These are phyloP conservation scores for Cryptococcus sp. DNA, from an alignment of 1,284 basidiomycete species.

Conservation along the genomic window DNA sequence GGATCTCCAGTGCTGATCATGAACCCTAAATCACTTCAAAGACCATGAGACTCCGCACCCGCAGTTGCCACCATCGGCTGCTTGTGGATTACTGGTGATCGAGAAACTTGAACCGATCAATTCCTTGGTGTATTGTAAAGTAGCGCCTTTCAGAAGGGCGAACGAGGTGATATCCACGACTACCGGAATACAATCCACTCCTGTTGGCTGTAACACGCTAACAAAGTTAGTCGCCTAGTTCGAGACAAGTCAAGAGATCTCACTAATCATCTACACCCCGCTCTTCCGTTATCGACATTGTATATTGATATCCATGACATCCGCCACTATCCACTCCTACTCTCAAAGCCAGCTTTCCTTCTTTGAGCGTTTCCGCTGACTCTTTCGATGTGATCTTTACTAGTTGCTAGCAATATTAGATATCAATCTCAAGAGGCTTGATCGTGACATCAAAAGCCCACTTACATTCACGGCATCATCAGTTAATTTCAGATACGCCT, in stretches of 20 bases:
- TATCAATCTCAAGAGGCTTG: neutral
- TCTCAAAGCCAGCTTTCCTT: constrained; percentile 48
- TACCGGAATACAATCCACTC: constrained; percentile 40
- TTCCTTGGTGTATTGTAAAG: constrained; percentile 57
- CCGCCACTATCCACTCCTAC: constrained; percentile 55
- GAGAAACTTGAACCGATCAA: constrained; percentile 55
- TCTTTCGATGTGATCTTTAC: constrained; percentile 44
- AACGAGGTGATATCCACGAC: constrained; percentile 44
- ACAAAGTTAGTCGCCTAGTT: neutral
- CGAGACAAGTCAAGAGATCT: constrained; percentile 14
- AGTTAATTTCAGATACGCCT: constrained; percentile 38
- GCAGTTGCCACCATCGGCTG: constrained; percentile 53
- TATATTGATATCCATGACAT: constrained; percentile 58
- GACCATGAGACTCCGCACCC: constrained; percentile 55
- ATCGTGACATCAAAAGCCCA: neutral
- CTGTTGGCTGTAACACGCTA: constrained; percentile 38
- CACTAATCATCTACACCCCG: constrained; percentile 53
- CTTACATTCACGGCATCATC: constrained; percentile 39
- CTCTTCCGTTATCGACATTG: constrained; percentile 52
- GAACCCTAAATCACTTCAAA: constrained; percentile 18
- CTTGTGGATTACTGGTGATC: constrained; percentile 55
- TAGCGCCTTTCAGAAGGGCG: constrained; percentile 49
- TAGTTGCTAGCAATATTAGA: constrained; percentile 35
- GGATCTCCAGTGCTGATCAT: too few relatives aligned
- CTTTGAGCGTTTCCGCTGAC: constrained; percentile 26